phyloP scores from a whole-genome alignment of 2,329 filamentous ascomycete species.

The Fusarium secorum region DNA sequence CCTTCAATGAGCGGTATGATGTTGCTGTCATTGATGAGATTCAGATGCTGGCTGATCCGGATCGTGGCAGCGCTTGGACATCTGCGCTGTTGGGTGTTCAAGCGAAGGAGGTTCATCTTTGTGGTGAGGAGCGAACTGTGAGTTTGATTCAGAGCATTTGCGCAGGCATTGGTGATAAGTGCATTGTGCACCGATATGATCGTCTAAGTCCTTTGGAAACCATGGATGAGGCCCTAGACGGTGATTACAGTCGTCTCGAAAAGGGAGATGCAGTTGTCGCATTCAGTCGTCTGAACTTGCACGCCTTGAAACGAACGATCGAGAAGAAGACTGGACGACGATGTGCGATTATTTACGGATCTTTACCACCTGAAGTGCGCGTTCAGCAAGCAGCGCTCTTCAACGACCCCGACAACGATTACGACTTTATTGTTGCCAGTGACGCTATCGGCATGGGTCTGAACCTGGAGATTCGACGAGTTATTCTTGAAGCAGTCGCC shows the following conservation, averaged over 20 bases:
- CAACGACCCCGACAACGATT: slow-evolving; percentile 95
- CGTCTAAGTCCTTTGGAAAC: slow-evolving; percentile 80
- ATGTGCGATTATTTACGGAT: slow-evolving; percentile 93
- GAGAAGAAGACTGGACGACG: slow-evolving; percentile 78
- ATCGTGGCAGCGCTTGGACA: slow-evolving; percentile 95
- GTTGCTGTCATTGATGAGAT: slow-evolving; percentile 98
- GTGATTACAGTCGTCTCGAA: slow-evolving; percentile 70
- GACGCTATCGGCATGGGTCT: slow-evolving; percentile 98
- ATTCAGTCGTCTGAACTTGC: slow-evolving; percentile 84
- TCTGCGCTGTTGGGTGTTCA: slow-evolving; percentile 86
- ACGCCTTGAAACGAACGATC: slow-evolving; percentile 79
- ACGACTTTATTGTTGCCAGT: slow-evolving; percentile 91
- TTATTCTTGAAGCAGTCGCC: slow-evolving; percentile 81
- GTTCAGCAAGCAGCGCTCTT: slow-evolving; percentile 91
- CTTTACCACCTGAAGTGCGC: slow-evolving; percentile 88
- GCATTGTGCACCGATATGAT: slow-evolving; percentile 82
- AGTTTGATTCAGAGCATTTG: slow-evolving; percentile 80
- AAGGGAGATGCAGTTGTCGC: slow-evolving; percentile 92
- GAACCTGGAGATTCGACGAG: slow-evolving; percentile 88
- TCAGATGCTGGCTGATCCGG: slow-evolving; percentile 86
- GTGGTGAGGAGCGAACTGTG: slow-evolving; percentile 86
- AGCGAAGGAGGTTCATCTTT: slow-evolving; percentile 90
- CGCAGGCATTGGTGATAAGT: slow-evolving; percentile 80
- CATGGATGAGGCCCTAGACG: slow-evolving; percentile 68
- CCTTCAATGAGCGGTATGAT: slow-evolving; percentile 67